Evolutionary conservation across 805 yeast genomes (phyloP), one percentile per base, ranked within the genome.

Genomic region (Myxozyma geophila): DNA sequence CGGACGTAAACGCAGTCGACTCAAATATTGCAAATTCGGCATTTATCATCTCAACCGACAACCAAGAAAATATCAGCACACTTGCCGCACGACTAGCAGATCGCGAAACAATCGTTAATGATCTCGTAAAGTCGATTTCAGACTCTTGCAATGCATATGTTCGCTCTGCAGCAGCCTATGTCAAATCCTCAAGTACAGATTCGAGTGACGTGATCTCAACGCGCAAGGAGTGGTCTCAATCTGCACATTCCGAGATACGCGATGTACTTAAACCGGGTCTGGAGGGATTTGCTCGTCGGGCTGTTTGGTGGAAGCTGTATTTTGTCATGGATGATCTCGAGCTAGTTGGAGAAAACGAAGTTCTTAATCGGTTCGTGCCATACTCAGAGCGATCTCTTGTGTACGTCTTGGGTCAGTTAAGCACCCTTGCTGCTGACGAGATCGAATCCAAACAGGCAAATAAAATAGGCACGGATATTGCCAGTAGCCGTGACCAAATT

Each of bases 161-260:
- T 9, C 60, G 49, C 21, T 67, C 65, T 8, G 54, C 67, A 8
- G 43, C 54, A 8, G 56, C 58, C 1, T 55, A 60, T 43, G 53
- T 61, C 19, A 28, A 58, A 1, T 50, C 64, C 21, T 23, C 28
- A 10, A 23, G 47, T 4, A 19, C 62, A 15, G 35, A 33, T 12
- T 33, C 52, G 28, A 33, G 21, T 37, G 59, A 56, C 53, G 37
- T 56, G 28, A 41, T 44, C 36, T 43, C 55, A 7, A 28, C 56
- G 37, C 62, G 62, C 21, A 43, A 41, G 10, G 62, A 70, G 23
- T 78, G 81, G 81, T 67, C 79, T 0, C 59, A 62, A 19, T 57
- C 63, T 7, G 80, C 81, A 1, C 81, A 78, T 64, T 62, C 67
- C n/a, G 81, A 78, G 66, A 72, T 78, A 37, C 78, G 78, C 60